Evolutionary conservation across 257 asterid genomes (phyloP).

Genomic region (Solanum sejunctum): DNA sequence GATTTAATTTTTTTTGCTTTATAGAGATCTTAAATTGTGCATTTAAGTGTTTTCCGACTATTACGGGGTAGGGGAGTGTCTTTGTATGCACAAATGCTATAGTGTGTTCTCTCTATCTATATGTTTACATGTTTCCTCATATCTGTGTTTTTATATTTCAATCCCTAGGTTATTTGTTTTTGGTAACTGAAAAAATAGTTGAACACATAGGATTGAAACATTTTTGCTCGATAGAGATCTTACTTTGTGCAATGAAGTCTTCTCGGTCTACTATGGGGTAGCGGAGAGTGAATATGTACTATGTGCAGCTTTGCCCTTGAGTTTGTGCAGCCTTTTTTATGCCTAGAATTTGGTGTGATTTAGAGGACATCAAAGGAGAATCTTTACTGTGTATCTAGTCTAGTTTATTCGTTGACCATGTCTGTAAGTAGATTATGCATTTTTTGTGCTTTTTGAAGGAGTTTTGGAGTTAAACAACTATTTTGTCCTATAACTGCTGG

Average conservation of each 20-base stretch:
- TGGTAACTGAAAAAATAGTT: neutral
- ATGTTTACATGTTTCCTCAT: too few species aligned
- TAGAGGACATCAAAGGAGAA: neutral
- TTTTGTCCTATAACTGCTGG: neutral
- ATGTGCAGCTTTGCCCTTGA: neutral
- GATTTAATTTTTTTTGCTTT: neutral
- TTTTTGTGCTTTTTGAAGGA: neutral
- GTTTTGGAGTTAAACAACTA: neutral
- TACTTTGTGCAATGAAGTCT: neutral
- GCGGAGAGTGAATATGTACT: neutral
- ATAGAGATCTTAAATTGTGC: neutral
- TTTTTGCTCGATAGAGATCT: neutral
- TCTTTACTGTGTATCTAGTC: neutral
- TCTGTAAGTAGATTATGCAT: neutral
- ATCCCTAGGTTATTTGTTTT: neutral
- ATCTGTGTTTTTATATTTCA: neutral
- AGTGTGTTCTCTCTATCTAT: too few species aligned
- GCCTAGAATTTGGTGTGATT: neutral
- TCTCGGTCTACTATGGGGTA: neutral
- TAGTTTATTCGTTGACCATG: neutral
- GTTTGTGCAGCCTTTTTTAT: neutral
- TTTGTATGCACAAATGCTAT: too few species aligned
- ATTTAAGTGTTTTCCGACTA: too few species aligned
- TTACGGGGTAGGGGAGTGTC: too few species aligned
- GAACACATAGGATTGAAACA: neutral